Conservation (phyloP, 192 early-diverging fungal species). For the Backusella sp. region DNA sequence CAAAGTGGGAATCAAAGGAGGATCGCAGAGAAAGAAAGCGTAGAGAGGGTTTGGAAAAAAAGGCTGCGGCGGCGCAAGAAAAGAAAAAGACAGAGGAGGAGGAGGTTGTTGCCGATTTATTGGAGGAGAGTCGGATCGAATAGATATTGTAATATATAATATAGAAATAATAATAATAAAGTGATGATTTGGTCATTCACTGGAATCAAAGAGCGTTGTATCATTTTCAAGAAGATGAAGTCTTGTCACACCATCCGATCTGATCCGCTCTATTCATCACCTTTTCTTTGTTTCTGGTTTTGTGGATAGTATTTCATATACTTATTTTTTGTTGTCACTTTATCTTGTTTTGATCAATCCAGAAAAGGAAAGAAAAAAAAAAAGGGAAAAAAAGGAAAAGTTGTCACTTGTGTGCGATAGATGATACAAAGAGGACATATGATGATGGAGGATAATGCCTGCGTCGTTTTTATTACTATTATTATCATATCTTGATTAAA, state of each 20-base stretch:
- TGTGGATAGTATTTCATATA: too few relatives aligned
- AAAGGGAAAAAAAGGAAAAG: not conserved
- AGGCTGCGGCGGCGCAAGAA: slow-evolving; percentile 8
- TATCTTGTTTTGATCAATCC: not conserved
- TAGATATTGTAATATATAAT: not conserved
- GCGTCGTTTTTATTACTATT: not conserved
- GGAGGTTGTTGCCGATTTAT: not conserved
- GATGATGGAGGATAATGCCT: not conserved
- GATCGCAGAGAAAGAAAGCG: slow-evolving; percentile 41
- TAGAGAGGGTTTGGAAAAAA: slow-evolving; percentile 39
- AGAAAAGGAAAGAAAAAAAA: not conserved
- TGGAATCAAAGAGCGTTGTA: too few relatives aligned
- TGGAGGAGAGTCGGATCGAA: not conserved
- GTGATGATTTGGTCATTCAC: too few relatives aligned
- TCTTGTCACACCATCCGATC: too few relatives aligned
- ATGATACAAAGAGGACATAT: not conserved
- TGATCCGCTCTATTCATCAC: too few relatives aligned
- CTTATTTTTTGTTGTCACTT: too few relatives aligned
- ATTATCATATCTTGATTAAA: not conserved
- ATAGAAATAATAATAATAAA: not conserved
- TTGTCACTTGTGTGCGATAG: not conserved
- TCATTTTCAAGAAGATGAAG: too few relatives aligned
- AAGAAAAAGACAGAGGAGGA: not conserved
- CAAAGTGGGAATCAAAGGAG: slow-evolving; percentile 40
- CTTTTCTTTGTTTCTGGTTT: too few relatives aligned